Percentiles rank a stretch among this genome's conserved stretches.
phyloP scores from a whole-genome alignment of 2,329 filamentous ascomycete species.

The Hypoxylon sp. region DNA sequence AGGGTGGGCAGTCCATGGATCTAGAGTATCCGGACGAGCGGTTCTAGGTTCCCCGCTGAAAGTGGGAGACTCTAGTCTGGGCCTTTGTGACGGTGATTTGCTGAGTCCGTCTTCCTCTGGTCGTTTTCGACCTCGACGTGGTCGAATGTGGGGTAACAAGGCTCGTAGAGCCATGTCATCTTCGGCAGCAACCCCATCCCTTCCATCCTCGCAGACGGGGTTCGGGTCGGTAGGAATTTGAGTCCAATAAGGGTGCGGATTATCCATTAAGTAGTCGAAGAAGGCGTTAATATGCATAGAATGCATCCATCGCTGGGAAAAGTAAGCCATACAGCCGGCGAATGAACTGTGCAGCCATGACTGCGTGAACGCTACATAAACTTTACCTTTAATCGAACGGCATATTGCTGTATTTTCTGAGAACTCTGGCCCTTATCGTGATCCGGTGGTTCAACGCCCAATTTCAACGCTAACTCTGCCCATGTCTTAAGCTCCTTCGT shows the following conservation, averaged over 20 bases:
- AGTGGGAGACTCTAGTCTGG: constrained; percentile 68
- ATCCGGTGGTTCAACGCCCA: constrained; percentile 91
- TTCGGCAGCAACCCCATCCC: constrained; percentile 87
- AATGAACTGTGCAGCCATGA: neutral
- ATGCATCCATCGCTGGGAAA: constrained; percentile 85
- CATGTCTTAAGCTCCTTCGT: constrained; percentile 91
- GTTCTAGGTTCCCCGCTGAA: constrained; percentile 57
- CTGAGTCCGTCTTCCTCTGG: constrained; percentile 72
- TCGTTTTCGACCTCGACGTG: constrained; percentile 73
- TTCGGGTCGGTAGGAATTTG: constrained; percentile 77
- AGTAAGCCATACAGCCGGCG: constrained; percentile 56
- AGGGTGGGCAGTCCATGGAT: constrained; percentile 66
- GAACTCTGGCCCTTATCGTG: constrained; percentile 87
- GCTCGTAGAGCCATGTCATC: constrained; percentile 91
- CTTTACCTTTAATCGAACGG: constrained; percentile 86
- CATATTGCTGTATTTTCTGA: constrained; percentile 96
- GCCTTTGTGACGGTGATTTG: constrained; percentile 70
- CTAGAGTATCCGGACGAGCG: constrained; percentile 67
- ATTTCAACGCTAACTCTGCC: constrained; percentile 86
- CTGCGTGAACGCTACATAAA: constrained; percentile 6
- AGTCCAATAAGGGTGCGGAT: constrained; percentile 83
- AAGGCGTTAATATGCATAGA: constrained; percentile 96
- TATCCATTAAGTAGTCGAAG: constrained; percentile 88
- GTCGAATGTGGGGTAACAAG: constrained; percentile 82
- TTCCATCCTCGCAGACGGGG: constrained; percentile 73